Base-by-base conservation (phyloP, 306 rosid species). In the Rosa lucieae region DNA sequence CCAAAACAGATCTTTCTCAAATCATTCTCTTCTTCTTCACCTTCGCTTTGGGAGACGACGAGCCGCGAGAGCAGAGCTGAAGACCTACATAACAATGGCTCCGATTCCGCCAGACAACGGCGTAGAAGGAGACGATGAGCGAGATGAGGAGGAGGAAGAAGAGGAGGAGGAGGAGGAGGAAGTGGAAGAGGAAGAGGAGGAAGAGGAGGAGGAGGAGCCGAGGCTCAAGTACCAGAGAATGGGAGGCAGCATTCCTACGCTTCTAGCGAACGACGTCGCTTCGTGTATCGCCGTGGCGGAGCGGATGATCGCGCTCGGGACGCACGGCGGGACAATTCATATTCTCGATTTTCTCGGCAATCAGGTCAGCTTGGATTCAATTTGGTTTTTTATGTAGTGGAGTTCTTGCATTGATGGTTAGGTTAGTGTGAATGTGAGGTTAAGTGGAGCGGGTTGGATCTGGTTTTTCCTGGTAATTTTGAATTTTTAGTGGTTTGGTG, bases 301-400 rank as follows among this genome's bases (percentile, higher is more conserved):
- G 86, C 88, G 99, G 75, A 95, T 93, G 99, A 91, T 95, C 81
- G 99, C 98, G 0, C 89, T 95, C 10, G 99, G 99, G 29, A 93
- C 99, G 21, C 92, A 88, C 15, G 93, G 88, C 61, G 99, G 99
- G 83, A 81, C 93, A 48, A 86, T 95, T 80, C 94, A 89, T 65
- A 95, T 95, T 74, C 97, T 95, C 43, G 98, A 95, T 85, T 95
- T 95, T 87, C 98, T 95, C 55, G 99, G 99, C 15, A 95, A 95
- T 84, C 99, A 95, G 98, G 98, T 95, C 10, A 75, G 81, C 73
- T 67, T 44, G 56, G 44, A 47, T 62, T 76, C 21, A 46, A 32
- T 75, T 75, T 44, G 17, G 29, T 18, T 74, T 20, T 20, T 40
- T 21, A 7, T 26, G 21, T 21, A 26, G 21, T 53, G 49, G 21